Evolutionary conservation across 2,329 filamentous ascomycete genomes (phyloP).

Genomic region (Cladophialophora yegresii): DNA sequence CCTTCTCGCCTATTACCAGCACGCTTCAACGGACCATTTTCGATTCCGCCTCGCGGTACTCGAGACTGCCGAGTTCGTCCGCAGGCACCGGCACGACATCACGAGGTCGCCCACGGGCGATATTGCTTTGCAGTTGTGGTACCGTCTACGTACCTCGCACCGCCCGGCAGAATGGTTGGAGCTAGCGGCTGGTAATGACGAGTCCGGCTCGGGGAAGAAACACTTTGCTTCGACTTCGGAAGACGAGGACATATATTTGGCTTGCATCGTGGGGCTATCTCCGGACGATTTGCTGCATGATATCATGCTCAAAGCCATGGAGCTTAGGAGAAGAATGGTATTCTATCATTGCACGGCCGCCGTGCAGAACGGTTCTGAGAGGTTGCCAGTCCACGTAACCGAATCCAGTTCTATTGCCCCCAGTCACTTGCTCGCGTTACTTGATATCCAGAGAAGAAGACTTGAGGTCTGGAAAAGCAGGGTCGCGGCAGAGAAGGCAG

Average conservation of each 20-base stretch:
- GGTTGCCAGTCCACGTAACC: constrained; percentile 18
- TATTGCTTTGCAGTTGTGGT: constrained; percentile 35
- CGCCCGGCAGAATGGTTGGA: constrained; percentile 31
- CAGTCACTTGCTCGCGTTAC: constrained; percentile 26
- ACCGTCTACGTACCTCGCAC: constrained; percentile 34
- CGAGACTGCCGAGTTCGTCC: constrained; percentile 13
- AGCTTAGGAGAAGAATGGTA: constrained; percentile 30
- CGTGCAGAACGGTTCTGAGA: constrained; percentile 10
- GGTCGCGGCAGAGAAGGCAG: constrained; percentile 1
- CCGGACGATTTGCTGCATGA: constrained; percentile 36
- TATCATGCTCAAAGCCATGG: constrained; percentile 35
- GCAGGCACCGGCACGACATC: background rate
- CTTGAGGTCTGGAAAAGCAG: constrained; percentile 31
- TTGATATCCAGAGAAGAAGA: constrained; percentile 30
- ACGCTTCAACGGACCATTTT: constrained; percentile 23
- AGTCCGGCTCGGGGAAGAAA: background rate
- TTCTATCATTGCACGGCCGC: constrained; percentile 30
- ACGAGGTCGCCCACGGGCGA: constrained; percentile 2
- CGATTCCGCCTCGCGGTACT: constrained; percentile 16
- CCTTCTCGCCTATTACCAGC: constrained; percentile 24
- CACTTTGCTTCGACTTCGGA: constrained; percentile 16
- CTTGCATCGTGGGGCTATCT: constrained; percentile 31
- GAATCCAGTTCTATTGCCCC: constrained; percentile 26
- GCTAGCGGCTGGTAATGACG: constrained; percentile 30
- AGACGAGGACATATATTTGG: constrained; percentile 29